These are phyloP conservation scores for Wallemia ichthyophaga DNA, from an alignment of 1,284 basidiomycete genomes.

Conservation along the genomic window DNA sequence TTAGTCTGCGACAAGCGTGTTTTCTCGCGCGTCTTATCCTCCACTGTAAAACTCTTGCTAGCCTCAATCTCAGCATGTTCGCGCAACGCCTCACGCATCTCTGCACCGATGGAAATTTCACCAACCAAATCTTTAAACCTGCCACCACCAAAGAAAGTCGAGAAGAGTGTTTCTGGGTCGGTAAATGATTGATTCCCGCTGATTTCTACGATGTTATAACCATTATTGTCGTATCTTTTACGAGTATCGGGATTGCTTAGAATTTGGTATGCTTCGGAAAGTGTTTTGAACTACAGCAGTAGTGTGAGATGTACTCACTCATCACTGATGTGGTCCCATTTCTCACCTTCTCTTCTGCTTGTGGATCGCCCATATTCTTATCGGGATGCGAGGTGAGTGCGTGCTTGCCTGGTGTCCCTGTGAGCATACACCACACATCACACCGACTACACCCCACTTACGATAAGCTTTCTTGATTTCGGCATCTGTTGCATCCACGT, in stretches of 20 bases:
- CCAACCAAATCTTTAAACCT: neutral
- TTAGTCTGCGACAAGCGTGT: neutral
- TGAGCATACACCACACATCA: too few species aligned
- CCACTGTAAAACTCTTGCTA: too few species aligned
- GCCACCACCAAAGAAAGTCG: neutral
- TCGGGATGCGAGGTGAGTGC: neutral
- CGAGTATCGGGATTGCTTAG: neutral
- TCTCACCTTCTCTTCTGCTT: neutral
- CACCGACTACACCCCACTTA: neutral
- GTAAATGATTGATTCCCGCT: neutral
- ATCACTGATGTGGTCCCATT: too few species aligned
- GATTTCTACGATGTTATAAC: neutral
- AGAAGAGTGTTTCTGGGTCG: neutral
- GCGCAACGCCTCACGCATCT: neutral
- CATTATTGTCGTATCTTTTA: neutral
- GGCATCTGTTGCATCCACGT: neutral
- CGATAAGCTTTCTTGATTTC: neutral
- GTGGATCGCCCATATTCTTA: neutral
- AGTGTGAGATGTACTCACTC: too few species aligned
- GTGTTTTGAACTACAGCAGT: neutral
- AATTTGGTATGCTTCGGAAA: neutral
- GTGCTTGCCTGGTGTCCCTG: neutral
- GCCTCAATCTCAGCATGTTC: neutral
- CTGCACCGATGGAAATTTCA: neutral
- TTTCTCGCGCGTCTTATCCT: neutral